Evolutionary conservation across 2,329 filamentous ascomycete species (phyloP).

Genomic region (Fusarium zealandicum): DNA sequence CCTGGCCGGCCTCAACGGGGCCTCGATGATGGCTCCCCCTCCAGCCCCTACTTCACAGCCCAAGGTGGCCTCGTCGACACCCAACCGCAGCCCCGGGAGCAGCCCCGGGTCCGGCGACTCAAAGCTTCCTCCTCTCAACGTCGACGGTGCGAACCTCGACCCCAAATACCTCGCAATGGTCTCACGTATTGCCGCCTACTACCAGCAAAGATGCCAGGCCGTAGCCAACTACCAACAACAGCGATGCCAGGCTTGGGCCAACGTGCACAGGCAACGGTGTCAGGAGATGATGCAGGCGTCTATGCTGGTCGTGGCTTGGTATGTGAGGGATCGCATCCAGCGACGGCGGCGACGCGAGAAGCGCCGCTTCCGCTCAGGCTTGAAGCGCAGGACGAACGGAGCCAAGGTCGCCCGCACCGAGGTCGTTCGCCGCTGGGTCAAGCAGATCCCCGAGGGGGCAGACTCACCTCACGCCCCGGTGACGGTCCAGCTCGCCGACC

Average conservation of each 20-base stretch:
- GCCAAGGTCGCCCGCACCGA: constrained; percentile 51
- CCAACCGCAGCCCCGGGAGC: constrained; percentile 30
- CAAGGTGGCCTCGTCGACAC: constrained; percentile 31
- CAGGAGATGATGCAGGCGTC: constrained; percentile 59
- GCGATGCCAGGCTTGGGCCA: constrained; percentile 57
- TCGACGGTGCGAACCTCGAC: constrained; percentile 44
- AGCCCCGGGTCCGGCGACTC: constrained; percentile 24
- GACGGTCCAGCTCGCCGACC: constrained; percentile 44
- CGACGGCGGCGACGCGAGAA: constrained; percentile 52
- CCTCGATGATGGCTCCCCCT: constrained; percentile 37
- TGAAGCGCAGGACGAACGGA: constrained; percentile 45
- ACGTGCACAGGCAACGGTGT: constrained; percentile 54
- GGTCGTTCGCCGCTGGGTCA: constrained; percentile 53
- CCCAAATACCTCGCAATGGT: constrained; percentile 55
- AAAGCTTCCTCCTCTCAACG: constrained; percentile 33
- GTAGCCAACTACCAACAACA: constrained; percentile 57
- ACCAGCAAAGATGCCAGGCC: constrained; percentile 57
- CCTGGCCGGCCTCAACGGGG: constrained; percentile 26
- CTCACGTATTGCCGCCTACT: constrained; percentile 56
- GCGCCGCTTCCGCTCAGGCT: constrained; percentile 51
- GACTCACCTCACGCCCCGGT: constrained; percentile 43
- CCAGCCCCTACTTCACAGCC: constrained; percentile 38
- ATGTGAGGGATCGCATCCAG: constrained; percentile 56
- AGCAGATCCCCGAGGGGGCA: constrained; percentile 48
- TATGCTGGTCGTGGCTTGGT: constrained; percentile 59